Conservation (phyloP, 2,329 filamentous ascomycete genomes). For the Polychaeton citri region DNA sequence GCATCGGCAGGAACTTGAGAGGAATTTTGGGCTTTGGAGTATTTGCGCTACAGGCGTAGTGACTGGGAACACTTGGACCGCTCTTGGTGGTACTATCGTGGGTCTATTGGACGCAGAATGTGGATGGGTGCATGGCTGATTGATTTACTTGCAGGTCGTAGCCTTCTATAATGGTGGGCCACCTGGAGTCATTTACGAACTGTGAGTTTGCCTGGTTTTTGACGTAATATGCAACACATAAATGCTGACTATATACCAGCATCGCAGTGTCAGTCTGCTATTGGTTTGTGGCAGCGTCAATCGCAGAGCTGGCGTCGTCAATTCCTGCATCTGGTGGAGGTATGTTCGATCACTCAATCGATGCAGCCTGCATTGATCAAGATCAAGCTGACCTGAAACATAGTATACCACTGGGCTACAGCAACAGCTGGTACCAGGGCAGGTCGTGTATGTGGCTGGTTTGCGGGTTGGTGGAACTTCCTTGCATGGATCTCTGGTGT, state of each 20-base stretch:
- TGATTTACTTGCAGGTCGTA: constrained; percentile 19
- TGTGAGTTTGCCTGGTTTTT: constrained; percentile 9
- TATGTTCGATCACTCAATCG: not conserved
- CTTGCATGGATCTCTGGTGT: constrained; percentile 37
- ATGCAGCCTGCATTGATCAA: no score
- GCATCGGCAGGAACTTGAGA: constrained; percentile 38
- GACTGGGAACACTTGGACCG: constrained; percentile 33
- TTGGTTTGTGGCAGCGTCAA: constrained; percentile 35
- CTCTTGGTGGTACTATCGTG: constrained; percentile 28
- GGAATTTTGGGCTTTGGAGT: constrained; percentile 35
- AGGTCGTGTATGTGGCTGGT: constrained; percentile 35
- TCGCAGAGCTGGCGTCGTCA: constrained; percentile 35
- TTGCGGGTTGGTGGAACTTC: constrained; percentile 38
- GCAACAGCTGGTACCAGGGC: constrained; percentile 34
- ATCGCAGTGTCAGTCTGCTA: constrained; percentile 39
- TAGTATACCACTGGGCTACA: constrained; percentile 41
- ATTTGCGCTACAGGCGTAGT: constrained; percentile 34
- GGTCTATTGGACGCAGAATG: constrained; percentile 19
- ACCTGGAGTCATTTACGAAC: constrained; percentile 33
- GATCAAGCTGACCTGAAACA: no score
- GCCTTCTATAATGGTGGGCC: constrained; percentile 34
- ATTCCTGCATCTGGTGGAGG: constrained; percentile 21
- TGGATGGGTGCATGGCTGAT: constrained; percentile 12
- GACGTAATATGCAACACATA: no score
- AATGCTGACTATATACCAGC: no score